Percentiles rank a stretch among this genome's conserved stretches.
Evolutionary conservation across 768 basidiomycete genomes (phyloP).

Genomic region (Lentinula sp.): DNA sequence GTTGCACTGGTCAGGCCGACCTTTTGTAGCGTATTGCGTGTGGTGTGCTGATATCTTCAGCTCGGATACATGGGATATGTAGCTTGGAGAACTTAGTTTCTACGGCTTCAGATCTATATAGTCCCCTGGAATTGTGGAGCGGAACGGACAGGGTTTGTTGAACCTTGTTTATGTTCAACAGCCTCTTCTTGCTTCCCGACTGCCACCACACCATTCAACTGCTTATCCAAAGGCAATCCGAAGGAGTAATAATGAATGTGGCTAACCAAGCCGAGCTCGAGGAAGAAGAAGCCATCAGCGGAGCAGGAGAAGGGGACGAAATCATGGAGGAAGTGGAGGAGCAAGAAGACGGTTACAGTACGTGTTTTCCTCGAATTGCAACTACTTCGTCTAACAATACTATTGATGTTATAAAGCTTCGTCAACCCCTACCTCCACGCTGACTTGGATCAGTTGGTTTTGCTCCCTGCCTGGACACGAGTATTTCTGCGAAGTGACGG

Average conservation of each 20-base stretch:
- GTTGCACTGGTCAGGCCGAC: not conserved
- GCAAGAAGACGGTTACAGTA: conserved; percentile 75
- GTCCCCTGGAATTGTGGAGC: too few relatives aligned
- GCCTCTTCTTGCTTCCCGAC: not conserved
- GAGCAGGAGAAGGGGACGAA: conserved; percentile 55
- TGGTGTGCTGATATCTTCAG: too few relatives aligned
- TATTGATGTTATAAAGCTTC: conserved; percentile 46
- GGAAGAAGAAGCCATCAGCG: conserved; percentile 60
- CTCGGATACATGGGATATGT: too few relatives aligned
- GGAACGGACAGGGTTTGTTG: too few relatives aligned
- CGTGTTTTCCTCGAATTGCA: conserved; percentile 27
- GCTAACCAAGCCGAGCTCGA: conserved; percentile 40
- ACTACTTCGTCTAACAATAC: conserved; percentile 6
- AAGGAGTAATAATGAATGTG: not conserved
- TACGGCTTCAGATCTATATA: too few relatives aligned
- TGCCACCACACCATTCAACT: not conserved
- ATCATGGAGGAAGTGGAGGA: conserved; percentile 81
- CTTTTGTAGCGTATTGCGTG: not conserved
- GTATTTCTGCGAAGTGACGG: conserved; percentile 96
- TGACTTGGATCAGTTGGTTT: conserved; percentile 97
- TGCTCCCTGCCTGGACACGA: conserved; percentile 93
- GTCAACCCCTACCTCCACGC: conserved; percentile 83
- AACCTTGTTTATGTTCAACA: not conserved
- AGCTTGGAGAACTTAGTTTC: too few relatives aligned
- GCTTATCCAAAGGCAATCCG: not conserved